Base-by-base conservation (phyloP, 495 filamentous ascomycete genomes). In the Penicillium diatomitis region DNA sequence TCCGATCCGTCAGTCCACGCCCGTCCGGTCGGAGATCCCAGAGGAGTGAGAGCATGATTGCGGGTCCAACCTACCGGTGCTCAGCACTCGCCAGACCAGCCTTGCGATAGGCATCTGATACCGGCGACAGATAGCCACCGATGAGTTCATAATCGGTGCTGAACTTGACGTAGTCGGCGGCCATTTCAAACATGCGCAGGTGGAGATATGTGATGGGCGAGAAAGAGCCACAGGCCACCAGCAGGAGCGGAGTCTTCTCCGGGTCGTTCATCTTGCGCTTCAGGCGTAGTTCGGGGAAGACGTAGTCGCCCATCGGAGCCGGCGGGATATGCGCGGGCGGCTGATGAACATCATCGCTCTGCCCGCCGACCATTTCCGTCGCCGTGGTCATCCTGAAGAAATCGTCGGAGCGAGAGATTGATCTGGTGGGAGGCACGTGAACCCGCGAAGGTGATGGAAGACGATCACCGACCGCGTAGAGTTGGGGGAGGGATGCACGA, bases 151-250 rank as follows among this genome's bases (percentile, higher is more conserved):
- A 95, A 32, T 88, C 74, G 36, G 87, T 88, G 69, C 83, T 87
- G 67, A 90, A 83, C 45, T 82, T 80, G 54, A 82, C 82, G 66
- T 84, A 87, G 71, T 91, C 86, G 57, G 80, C 77, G 3, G 87
- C 87, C 84, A 91, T 88, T 56, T 94, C 90, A 60, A 95, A 95
- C 88, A 96, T 91, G 62, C 89, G 87, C 46, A 96, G 75, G 63
- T 96, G 88, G 32, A 96, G 79, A 65, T 84, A 89, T 30, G 88
- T 95, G 47, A 71, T 68, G 11, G 88, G 90, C 3, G 82, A 87
- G 70, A 95, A 96, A 41, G 86, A 91, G 36, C 91, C 91, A 65
- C 90, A 96, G 34, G 89, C 87, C 37, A 97, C 85, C 37, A 96
- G 76, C 8, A 92, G 79, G 5, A 95, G 69, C 0, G 88, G 89